A percentile compares a stretch with the other conserved stretches of the same genome.
phyloP scores from a whole-genome alignment of 2,329 filamentous ascomycete species.

The Septoria petroselini region DNA sequence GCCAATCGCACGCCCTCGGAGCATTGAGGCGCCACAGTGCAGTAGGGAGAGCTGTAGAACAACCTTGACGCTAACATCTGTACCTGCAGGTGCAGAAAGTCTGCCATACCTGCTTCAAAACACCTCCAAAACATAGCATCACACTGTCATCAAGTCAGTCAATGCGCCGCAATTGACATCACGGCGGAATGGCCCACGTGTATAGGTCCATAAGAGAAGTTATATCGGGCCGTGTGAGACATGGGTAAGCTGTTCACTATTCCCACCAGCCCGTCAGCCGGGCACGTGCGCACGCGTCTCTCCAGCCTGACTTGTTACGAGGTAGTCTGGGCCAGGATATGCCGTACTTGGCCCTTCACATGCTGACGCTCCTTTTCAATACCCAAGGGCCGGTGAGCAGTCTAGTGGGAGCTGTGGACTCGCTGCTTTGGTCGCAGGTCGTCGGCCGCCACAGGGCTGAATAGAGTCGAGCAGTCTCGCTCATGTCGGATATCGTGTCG shows the following conservation, averaged over 20 bases:
- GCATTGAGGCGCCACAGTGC: neutral
- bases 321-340: constrained; percentile 8
- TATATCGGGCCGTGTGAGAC: neutral
- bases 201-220: neutral
- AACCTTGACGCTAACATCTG: neutral
- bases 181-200: neutral
- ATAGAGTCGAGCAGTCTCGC: neutral
- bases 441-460: too few species aligned
- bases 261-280: neutral
- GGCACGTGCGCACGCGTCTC: neutral
- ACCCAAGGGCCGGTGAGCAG: neutral
- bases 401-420: neutral
- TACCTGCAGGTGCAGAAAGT: constrained; percentile 5
- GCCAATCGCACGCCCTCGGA: constrained; percentile 7
- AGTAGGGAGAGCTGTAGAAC: neutral
- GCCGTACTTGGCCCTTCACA: neutral
- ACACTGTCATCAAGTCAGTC: neutral
- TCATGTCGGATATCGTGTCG: neutral
- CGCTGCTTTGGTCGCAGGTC: neutral
- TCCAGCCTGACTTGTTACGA: constrained; percentile 4
- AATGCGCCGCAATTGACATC: neutral
- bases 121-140: too few species aligned
- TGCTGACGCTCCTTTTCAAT: constrained; percentile 1
- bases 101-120: neutral
- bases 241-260: neutral